Conservation (phyloP, 1,139 yeast species). For the Meyerozyma athensensis region DNA sequence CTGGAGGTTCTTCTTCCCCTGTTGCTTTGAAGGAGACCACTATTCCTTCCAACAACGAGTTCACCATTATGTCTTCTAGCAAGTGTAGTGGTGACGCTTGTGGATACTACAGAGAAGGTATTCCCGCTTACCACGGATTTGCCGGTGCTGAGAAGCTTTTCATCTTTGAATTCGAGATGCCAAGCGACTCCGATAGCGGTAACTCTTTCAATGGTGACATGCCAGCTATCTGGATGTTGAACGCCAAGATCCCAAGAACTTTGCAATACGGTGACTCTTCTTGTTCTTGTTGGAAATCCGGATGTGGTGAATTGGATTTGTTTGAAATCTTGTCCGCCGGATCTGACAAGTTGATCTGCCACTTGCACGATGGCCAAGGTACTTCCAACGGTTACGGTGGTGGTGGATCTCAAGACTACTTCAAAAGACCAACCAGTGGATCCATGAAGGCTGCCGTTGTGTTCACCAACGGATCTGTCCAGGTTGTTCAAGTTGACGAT, state of each 20-base stretch:
- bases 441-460: constrained; percentile 89
- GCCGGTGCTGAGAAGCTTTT: constrained; percentile 64
- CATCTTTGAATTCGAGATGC: constrained; percentile 67
- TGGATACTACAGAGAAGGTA: constrained; percentile 68
- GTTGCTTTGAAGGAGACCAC: constrained; percentile 49
- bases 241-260: constrained; percentile 76
- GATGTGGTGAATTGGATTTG: constrained; percentile 81
- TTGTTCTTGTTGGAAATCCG: constrained; percentile 74
- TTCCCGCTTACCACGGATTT: constrained; percentile 72
- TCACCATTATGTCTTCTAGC: constrained; percentile 52
- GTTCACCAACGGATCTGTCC: constrained; percentile 49
- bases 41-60: constrained; percentile 56
- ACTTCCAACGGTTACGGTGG: constrained; percentile 62
- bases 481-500: constrained; percentile 57
- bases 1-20: constrained; percentile 34
- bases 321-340: constrained; percentile 59
- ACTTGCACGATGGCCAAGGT: constrained; percentile 73
- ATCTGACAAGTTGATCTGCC: constrained; percentile 51
- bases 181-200: constrained; percentile 38
- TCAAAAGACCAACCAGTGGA: constrained; percentile 71
- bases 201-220: constrained; percentile 44
- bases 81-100: constrained; percentile 52
- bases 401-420: constrained; percentile 86
- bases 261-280: constrained; percentile 60
- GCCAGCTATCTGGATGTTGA: constrained; percentile 79